These are phyloP conservation scores for Aspergillus leporis DNA, from an alignment of 495 filamentous ascomycete species.

Conservation along the genomic window DNA sequence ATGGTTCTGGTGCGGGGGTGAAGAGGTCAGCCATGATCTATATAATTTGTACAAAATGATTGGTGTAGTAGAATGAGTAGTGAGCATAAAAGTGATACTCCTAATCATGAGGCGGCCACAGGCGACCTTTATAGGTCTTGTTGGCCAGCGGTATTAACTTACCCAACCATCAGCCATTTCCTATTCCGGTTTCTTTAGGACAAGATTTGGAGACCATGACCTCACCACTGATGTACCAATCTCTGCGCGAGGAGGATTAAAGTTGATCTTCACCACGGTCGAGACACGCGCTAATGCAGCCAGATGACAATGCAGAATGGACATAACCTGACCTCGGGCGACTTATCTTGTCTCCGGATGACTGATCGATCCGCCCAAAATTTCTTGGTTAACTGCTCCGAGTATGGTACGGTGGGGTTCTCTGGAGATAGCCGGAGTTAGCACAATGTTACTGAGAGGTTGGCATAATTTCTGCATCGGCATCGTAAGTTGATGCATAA, in stretches of 20 bases:
- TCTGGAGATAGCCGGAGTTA: too few relatives aligned
- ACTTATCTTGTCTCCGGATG: too few relatives aligned
- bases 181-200: too few relatives aligned
- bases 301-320: background rate
- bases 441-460: too few relatives aligned
- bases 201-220: too few relatives aligned
- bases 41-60: background rate
- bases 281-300: background rate
- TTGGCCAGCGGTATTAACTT: background rate
- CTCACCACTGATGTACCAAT: too few relatives aligned
- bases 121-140: background rate
- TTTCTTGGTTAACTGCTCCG: too few relatives aligned
- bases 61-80: background rate
- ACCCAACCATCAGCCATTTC: too few relatives aligned
- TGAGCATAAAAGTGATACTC: background rate
- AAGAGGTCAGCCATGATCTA: conserved; percentile 43
- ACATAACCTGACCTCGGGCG: background rate
- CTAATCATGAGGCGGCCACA: background rate
- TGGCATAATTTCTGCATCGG: too few relatives aligned
- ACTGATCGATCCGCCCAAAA: too few relatives aligned
- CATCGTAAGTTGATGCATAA: too few relatives aligned
- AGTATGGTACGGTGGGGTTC: too few relatives aligned
- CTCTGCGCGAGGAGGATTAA: background rate
- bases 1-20: conserved; percentile 47
- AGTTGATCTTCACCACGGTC: background rate